phyloP scores from a whole-genome alignment of 2,329 filamentous ascomycete species.

The Cladosporium sp. region DNA sequence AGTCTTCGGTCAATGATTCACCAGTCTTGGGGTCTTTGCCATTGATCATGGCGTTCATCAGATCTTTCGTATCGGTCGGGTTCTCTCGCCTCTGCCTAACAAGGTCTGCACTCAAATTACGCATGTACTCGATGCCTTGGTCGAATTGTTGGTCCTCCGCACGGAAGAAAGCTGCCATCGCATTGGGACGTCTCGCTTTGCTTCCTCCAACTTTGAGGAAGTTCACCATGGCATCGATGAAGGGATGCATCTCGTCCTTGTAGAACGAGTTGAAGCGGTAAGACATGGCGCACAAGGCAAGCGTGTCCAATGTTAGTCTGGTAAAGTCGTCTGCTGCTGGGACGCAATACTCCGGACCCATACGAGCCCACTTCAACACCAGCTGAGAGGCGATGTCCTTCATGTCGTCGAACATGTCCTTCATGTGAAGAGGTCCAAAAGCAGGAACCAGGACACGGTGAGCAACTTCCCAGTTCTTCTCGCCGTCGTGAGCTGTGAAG shows the following conservation, averaged over 20 bases:
- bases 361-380: constrained; percentile 38
- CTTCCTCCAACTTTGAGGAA: constrained; percentile 57
- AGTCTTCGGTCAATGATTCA: constrained; percentile 61
- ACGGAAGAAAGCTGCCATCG: constrained; percentile 42
- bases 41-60: constrained; percentile 69
- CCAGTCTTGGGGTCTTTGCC: constrained; percentile 68
- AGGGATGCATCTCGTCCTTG: constrained; percentile 66
- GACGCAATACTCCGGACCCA: constrained; percentile 59
- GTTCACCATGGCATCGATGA: constrained; percentile 66
- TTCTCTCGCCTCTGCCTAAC: constrained; percentile 59
- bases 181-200: constrained; percentile 52
- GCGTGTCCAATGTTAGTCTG: constrained; percentile 69
- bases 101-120: constrained; percentile 59
- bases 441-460: constrained; percentile 65
- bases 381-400: constrained; percentile 31
- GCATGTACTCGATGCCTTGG: constrained; percentile 57
- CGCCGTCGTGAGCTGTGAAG: constrained; percentile 57
- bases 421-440: constrained; percentile 68
- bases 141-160: constrained; percentile 49
- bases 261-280: constrained; percentile 77
- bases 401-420: constrained; percentile 58
- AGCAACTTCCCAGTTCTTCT: constrained; percentile 33
- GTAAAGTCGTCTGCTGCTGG: constrained; percentile 68
- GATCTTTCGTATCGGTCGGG: constrained; percentile 61
- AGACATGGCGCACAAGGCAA: constrained; percentile 70